Percentiles rank a stretch among this genome's conserved stretches.
phyloP scores from a whole-genome alignment of 2,329 filamentous ascomycete species.

The Fusarium musae region DNA sequence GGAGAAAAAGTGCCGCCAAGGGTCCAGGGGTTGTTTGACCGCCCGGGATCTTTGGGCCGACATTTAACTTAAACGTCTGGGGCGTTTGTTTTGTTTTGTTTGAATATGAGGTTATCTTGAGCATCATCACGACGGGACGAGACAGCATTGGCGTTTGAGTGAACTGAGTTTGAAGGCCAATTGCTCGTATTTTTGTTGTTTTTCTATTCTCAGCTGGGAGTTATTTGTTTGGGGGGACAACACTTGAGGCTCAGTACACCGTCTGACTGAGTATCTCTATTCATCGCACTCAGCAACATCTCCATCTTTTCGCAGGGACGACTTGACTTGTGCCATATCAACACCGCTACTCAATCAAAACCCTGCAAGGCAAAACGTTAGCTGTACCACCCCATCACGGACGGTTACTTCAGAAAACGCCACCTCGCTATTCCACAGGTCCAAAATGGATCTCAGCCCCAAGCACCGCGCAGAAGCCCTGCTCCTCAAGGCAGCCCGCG shows the following conservation, averaged over 20 bases:
- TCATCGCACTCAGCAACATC: neutral
- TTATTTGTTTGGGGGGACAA: neutral
- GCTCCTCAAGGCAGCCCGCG: constrained; percentile 48
- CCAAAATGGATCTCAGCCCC: constrained; percentile 44
- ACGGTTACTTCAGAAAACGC: constrained; percentile 42
- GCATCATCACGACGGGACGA: neutral
- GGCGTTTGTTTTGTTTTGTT: constrained; percentile 35
- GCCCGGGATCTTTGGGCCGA: constrained; percentile 41
- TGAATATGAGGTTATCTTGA: constrained; percentile 27
- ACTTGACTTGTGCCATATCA: constrained; percentile 8
- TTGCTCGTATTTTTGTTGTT: neutral
- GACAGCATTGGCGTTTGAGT: neutral
- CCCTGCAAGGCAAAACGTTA: constrained; percentile 12
- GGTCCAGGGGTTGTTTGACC: constrained; percentile 35
- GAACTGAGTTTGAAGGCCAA: neutral
- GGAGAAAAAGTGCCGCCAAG: constrained; percentile 10
- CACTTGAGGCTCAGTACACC: constrained; percentile 10
- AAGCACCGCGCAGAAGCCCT: constrained; percentile 49
- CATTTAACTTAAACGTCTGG: constrained; percentile 14
- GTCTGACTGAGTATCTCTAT: neutral
- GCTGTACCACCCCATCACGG: constrained; percentile 38
- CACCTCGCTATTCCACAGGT: constrained; percentile 50
- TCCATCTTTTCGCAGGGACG: neutral
- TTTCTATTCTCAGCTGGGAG: neutral
- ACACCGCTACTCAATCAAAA: neutral